phyloP scores from a whole-genome alignment of 2,329 filamentous ascomycete species.

The Alternaria incomplexa region DNA sequence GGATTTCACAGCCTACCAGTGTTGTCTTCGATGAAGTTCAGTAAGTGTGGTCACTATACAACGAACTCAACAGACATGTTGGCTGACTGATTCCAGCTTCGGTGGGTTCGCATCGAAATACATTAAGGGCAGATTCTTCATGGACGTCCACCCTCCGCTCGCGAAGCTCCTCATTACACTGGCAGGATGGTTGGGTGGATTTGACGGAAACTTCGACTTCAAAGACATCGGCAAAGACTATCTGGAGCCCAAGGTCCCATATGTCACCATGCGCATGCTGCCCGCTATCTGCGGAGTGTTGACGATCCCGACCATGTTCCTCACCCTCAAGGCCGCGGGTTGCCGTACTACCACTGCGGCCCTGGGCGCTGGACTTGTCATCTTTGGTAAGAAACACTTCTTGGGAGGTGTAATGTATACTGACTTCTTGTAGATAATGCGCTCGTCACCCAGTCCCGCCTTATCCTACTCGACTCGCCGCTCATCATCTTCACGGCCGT shows the following conservation, averaged over 20 bases:
- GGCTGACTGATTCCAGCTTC: constrained; percentile 67
- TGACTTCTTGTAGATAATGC: constrained; percentile 75
- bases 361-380: constrained; percentile 83
- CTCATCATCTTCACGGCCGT: constrained; percentile 92
- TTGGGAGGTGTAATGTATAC: neutral
- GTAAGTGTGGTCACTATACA: constrained; percentile 63
- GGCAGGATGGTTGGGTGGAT: constrained; percentile 92
- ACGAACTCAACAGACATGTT: neutral
- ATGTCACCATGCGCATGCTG: constrained; percentile 95
- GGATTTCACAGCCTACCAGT: constrained; percentile 93
- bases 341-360: constrained; percentile 85
- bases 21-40: constrained; percentile 99
- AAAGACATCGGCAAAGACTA: constrained; percentile 99
- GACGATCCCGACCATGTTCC: constrained; percentile 89
- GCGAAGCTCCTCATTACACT: constrained; percentile 97
- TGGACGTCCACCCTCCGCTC: constrained; percentile 98
- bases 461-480: constrained; percentile 95
- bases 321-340: constrained; percentile 88
- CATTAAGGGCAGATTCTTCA: constrained; percentile 99
- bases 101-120: constrained; percentile 98
- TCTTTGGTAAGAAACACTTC: constrained; percentile 71
- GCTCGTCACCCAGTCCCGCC: constrained; percentile 88
- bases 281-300: constrained; percentile 89
- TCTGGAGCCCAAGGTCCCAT: constrained; percentile 89
- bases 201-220: constrained; percentile 96